These are phyloP conservation scores for Malus hybrid DNA, from an alignment of 331 rosid species.

Conservation along the genomic window DNA sequence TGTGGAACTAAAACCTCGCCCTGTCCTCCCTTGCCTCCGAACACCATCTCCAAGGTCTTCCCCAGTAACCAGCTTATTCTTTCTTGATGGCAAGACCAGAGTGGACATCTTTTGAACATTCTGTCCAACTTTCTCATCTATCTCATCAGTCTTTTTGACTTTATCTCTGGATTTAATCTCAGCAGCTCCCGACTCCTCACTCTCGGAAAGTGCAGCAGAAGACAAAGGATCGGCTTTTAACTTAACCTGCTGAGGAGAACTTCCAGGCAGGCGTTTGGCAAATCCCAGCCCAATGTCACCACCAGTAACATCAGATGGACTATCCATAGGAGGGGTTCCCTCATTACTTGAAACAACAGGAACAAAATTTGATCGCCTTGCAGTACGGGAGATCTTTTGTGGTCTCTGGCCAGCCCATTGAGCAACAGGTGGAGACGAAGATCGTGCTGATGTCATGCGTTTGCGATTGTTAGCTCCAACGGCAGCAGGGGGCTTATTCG, in stretches of 20 bases:
- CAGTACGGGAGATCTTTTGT: slow-evolving; percentile 16
- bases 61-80: slow-evolving; percentile 58
- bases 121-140: slow-evolving; percentile 62
- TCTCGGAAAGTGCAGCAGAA: slow-evolving; percentile 68
- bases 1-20: slow-evolving; percentile 51
- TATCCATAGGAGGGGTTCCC: slow-evolving; percentile 55
- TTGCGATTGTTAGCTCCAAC: slow-evolving; percentile 69
- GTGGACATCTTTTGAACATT: slow-evolving; percentile 57
- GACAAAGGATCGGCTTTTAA: slow-evolving; percentile 65
- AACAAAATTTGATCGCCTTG: slow-evolving; percentile 71
- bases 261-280: slow-evolving; percentile 51
- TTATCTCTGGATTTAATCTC: slow-evolving; percentile 72
- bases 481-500: slow-evolving; percentile 71
- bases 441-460: slow-evolving; percentile 53
- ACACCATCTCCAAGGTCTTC: slow-evolving; percentile 91
- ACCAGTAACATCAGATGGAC: slow-evolving; percentile 54
- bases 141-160: slow-evolving; percentile 53
- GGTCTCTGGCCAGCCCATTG: slow-evolving; percentile 78
- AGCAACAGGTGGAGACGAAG: slow-evolving; percentile 83
- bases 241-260: slow-evolving; percentile 80
- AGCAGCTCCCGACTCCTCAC: slow-evolving; percentile 83
- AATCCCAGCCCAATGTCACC: slow-evolving; percentile 63
- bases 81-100: slow-evolving; percentile 52
- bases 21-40: slow-evolving; percentile 91
- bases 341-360: slow-evolving; percentile 65